Conservation (phyloP, 2,329 filamentous ascomycete species). For the Pseudopithomyces maydicus region DNA sequence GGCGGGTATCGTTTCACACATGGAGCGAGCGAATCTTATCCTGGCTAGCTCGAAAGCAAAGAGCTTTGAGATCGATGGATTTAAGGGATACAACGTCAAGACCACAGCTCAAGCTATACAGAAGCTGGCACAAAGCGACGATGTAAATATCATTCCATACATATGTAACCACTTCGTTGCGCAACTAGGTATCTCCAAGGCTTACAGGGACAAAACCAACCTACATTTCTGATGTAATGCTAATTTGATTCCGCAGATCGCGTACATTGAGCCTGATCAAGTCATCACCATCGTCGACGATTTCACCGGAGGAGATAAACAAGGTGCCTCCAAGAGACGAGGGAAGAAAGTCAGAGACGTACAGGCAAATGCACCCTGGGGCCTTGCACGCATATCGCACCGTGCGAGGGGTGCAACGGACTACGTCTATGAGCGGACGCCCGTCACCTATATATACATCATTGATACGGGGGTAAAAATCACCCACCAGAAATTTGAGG, state of each 20-base stretch:
- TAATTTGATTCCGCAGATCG: constrained; percentile 65
- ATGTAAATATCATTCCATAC: constrained; percentile 8
- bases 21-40: constrained; percentile 70
- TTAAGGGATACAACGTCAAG: constrained; percentile 76
- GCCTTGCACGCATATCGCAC: constrained; percentile 94
- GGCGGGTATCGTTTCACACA: constrained; percentile 72
- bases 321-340: neutral
- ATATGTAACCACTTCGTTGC: neutral
- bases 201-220: neutral
- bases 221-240: neutral
- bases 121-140: constrained; percentile 12
- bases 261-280: constrained; percentile 91
- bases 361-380: constrained; percentile 93
- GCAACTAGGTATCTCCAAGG: neutral
- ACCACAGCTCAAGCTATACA: neutral
- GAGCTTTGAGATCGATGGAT: constrained; percentile 72
- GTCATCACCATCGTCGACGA: constrained; percentile 76
- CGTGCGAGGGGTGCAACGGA: constrained; percentile 80
- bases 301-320: neutral
- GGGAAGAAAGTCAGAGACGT: constrained; percentile 51
- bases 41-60: constrained; percentile 77
- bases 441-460: constrained; percentile 92
- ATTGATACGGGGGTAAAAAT: constrained; percentile 94
- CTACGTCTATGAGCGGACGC: constrained; percentile 92
- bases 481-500: constrained; percentile 93